Evolutionary conservation across 1,284 basidiomycete species (phyloP).

Genomic region (Golubevia sp.): DNA sequence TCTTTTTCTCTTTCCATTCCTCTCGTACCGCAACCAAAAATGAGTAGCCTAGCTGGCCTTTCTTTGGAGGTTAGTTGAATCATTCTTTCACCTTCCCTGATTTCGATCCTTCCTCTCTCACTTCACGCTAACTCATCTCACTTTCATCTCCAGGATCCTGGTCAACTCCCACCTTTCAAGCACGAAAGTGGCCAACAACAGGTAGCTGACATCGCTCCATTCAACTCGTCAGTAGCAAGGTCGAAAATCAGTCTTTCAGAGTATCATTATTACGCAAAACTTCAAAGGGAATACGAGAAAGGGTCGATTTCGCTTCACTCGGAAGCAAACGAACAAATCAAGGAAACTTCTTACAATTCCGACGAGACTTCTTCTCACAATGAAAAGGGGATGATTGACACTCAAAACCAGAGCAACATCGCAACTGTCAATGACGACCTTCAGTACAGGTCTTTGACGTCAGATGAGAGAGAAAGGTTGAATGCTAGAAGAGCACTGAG

Average conservation of each 20-base stretch:
- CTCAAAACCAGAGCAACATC: neutral
- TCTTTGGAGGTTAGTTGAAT: too few relatives aligned
- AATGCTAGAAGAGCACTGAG: constrained; percentile 63
- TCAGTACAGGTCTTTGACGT: neutral
- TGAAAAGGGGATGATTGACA: neutral
- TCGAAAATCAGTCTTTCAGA: neutral
- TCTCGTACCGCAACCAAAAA: neutral
- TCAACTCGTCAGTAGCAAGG: neutral
- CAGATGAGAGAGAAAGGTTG: constrained; percentile 66
- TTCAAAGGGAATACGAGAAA: constrained; percentile 2
- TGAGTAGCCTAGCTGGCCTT: too few relatives aligned
- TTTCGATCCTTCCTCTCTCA: neutral
- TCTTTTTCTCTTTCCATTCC: neutral
- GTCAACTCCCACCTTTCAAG: neutral
- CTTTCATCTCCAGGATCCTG: neutral
- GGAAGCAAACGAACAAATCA: neutral
- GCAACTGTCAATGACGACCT: neutral
- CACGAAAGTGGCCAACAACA: neutral
- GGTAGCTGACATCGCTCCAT: neutral
- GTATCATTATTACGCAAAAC: neutral
- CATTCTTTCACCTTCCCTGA: neutral
- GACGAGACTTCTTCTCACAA: neutral
- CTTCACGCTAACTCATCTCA: neutral
- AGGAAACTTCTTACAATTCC: neutral
- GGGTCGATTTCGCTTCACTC: neutral